Percentiles rank a stretch among this genome's conserved stretches.
Conservation (phyloP, 2,329 filamentous ascomycete genomes). For the Rhynchosporium agropyri region DNA sequence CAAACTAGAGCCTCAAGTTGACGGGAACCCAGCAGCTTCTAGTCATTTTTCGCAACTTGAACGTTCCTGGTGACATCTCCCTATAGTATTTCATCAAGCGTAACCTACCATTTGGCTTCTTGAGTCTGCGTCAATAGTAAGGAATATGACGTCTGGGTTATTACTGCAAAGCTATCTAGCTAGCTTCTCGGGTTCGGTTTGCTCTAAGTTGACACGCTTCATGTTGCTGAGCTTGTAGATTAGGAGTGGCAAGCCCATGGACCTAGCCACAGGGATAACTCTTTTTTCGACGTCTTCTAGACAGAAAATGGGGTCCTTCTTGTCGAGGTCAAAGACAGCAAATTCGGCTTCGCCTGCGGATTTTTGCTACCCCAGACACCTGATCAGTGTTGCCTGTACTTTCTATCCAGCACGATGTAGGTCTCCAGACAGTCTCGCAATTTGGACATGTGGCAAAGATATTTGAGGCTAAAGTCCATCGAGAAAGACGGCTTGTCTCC, state of each 20-base stretch:
- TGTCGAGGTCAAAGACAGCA: neutral
- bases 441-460: neutral
- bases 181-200: neutral
- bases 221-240: neutral
- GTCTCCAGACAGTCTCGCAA: neutral
- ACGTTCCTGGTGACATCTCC: neutral
- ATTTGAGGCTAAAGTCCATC: neutral
- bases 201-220: neutral
- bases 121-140: neutral
- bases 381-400: neutral
- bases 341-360: neutral
- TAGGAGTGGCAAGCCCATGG: neutral
- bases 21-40: neutral
- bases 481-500: neutral
- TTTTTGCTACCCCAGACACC: neutral
- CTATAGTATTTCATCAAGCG: neutral
- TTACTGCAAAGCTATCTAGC: neutral
- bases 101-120: neutral
- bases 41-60: neutral
- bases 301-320: neutral
- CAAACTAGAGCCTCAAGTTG: neutral
- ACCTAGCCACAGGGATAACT: neutral
- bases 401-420: neutral
- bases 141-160: neutral
- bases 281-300: neutral